Evolutionary conservation across 108 stramenopile genomes (phyloP), one percentile per base, ranked within the genome.

Genomic region (Aurantiochytrium sp.): DNA sequence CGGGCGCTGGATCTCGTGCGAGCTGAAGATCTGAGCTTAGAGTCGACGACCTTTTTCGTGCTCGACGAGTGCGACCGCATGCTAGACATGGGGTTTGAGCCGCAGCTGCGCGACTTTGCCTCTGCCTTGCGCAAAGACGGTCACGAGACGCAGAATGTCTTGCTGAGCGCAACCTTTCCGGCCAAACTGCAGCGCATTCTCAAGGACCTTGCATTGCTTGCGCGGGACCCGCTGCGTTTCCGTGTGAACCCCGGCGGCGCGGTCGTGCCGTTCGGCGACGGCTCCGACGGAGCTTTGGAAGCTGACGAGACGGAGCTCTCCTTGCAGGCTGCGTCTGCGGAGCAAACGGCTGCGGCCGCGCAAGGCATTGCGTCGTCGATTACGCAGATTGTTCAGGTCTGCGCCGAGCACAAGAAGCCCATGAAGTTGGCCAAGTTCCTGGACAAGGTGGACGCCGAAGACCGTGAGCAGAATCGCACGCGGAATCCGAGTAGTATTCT

Each of bases 51-150:
- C 89, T 98, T 95, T 87, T 90, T 99, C 72, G 98, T 99, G 23
- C 92, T 97, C 87, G 98, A 98, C 90, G 98, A 98, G 93, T 97
- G 97, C 44, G 96, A 97, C 91, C 91, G 96, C 49, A 96, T 97
- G 96, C 92, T 96, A 58, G 96, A 98, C 92, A 96, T 97, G 98
- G 99, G 99, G 23, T 99, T 99, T 90, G 99, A 99, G 91, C 99
- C 99, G 4, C 98, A 99, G 91, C 98, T 99, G 91, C 96, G 99
- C 28, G 95, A 96, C 83, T 97, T 99, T 89, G 93, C 98, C 83
- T 92, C 90, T 58, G 89, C 88, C 47, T 88, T 90, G 55, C 94
- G 92, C 90, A 89, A 92, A 25, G 92, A 94, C 94, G 87, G 93
- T 18, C 91, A 96, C 29, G 60, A 44, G 60, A 93, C 97, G 44